These are phyloP conservation scores for Ganoderma sp. DNA, from an alignment of 1,284 basidiomycete species.

Conservation along the genomic window DNA sequence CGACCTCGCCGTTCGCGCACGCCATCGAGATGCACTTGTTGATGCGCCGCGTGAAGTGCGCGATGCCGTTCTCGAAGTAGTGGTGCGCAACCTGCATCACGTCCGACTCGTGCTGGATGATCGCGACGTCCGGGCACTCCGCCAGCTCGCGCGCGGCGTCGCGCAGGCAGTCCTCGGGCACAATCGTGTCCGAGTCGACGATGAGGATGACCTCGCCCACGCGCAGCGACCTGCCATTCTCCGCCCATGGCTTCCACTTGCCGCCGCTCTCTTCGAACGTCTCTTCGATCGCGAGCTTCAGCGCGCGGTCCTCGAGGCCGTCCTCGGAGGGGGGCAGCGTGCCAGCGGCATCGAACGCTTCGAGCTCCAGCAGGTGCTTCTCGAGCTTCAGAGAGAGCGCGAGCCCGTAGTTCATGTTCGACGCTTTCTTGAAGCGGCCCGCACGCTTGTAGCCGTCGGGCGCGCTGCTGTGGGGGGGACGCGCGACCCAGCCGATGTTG, in stretches of 20 bases:
- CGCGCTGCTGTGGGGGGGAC: slow-evolving; percentile 52
- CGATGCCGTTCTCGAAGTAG: slow-evolving; percentile 88
- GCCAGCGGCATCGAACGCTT: slow-evolving; percentile 44
- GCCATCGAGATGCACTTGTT: slow-evolving; percentile 79
- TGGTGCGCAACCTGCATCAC: slow-evolving; percentile 87
- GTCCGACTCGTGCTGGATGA: slow-evolving; percentile 85
- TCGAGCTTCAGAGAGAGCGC: slow-evolving; percentile 58
- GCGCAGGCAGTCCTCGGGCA: slow-evolving; percentile 85
- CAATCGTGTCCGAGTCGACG: slow-evolving; percentile 85
- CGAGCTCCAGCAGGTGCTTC: slow-evolving; percentile 52
- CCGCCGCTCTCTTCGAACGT: slow-evolving; percentile 61
- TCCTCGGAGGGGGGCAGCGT: slow-evolving; percentile 36
- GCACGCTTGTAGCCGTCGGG: slow-evolving; percentile 57
- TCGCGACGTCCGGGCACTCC: slow-evolving; percentile 79
- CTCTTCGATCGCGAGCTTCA: slow-evolving; percentile 72
- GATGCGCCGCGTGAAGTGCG: slow-evolving; percentile 82
- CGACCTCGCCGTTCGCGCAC: slow-evolving; percentile 80
- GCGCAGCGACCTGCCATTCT: slow-evolving; percentile 61
- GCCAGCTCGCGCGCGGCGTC: slow-evolving; percentile 84
- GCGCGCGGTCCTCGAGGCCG: slow-evolving; percentile 65
- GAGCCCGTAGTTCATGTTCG: slow-evolving; percentile 65
- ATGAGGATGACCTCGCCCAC: slow-evolving; percentile 72
- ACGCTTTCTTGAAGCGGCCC: slow-evolving; percentile 67
- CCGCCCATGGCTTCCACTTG: slow-evolving; percentile 68
- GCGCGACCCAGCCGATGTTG: slow-evolving; percentile 61